Evolutionary conservation across 2,329 filamentous ascomycete species (phyloP).

Genomic region (Penicillium sp.): DNA sequence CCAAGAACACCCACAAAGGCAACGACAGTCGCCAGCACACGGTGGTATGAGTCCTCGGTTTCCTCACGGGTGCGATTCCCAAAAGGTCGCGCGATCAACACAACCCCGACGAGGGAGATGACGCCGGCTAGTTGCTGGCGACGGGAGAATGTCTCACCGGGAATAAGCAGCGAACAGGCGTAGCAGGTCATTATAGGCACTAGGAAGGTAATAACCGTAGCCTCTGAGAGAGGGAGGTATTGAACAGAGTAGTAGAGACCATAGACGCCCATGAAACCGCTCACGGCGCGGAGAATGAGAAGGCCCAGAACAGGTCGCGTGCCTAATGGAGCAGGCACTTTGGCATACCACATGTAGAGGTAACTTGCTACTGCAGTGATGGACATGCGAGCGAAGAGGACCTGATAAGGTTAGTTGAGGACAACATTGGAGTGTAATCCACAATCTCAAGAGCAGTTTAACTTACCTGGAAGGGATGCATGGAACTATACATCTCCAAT

Average conservation of each 20-base stretch:
- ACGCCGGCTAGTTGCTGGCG: slow-evolving; percentile 71
- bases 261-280: slow-evolving; percentile 73
- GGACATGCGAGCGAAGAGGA: slow-evolving; percentile 73
- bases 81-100: slow-evolving; percentile 72
- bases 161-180: slow-evolving; percentile 66
- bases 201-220: slow-evolving; percentile 84
- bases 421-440: too few species aligned
- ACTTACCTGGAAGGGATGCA: slow-evolving; percentile 69
- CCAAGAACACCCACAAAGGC: slow-evolving; percentile 75
- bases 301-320: slow-evolving; percentile 60
- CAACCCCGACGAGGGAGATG: slow-evolving; percentile 70
- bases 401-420: slow-evolving; percentile 32
- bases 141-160: slow-evolving; percentile 69
- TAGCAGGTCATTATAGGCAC: slow-evolving; percentile 74
- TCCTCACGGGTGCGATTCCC: slow-evolving; percentile 15
- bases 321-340: slow-evolving; percentile 65
- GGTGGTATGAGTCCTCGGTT: slow-evolving; percentile 53
- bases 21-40: slow-evolving; percentile 63
- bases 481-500: slow-evolving; percentile 63
- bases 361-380: slow-evolving; percentile 64
- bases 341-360: slow-evolving; percentile 67
- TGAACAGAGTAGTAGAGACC: slow-evolving; percentile 69
- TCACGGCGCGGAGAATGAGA: slow-evolving; percentile 62
- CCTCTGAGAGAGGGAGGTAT: slow-evolving; percentile 79
- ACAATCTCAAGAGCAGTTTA: too few species aligned